Evolutionary conservation across 2,329 filamentous ascomycete genomes (phyloP).

Genomic region (Tolypocladium tropicale): DNA sequence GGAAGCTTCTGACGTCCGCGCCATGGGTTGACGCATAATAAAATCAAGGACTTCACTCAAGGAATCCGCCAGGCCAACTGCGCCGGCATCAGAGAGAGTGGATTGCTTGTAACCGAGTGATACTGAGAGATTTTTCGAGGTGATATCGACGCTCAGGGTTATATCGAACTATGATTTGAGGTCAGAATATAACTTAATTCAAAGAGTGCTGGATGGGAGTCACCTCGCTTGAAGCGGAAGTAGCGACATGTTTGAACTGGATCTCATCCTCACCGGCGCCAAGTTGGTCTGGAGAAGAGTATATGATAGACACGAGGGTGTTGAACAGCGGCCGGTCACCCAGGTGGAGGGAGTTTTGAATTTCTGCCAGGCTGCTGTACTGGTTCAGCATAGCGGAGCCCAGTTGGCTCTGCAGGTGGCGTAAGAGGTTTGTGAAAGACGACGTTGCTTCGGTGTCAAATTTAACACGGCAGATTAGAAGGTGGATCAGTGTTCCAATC

Average conservation of each 20-base stretch:
- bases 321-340: background rate
- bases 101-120: background rate
- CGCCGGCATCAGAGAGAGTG: background rate
- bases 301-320: background rate
- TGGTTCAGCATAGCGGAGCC: background rate
- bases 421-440: background rate
- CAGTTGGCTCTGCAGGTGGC: background rate
- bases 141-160: background rate
- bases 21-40: background rate
- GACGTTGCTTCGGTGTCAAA: background rate
- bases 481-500: constrained; percentile 9
- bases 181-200: background rate
- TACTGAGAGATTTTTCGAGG: background rate
- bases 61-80: background rate
- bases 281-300: background rate
- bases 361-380: background rate
- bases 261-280: background rate
- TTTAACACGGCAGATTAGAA: background rate
- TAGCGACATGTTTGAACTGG: background rate
- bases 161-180: background rate
- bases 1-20: background rate
- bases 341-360: background rate
- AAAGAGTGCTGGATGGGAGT: background rate
- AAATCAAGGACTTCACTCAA: background rate
- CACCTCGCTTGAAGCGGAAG: background rate